Conservation (phyloP, 2,329 filamentous ascomycete genomes). For the Myotisia sp. region DNA sequence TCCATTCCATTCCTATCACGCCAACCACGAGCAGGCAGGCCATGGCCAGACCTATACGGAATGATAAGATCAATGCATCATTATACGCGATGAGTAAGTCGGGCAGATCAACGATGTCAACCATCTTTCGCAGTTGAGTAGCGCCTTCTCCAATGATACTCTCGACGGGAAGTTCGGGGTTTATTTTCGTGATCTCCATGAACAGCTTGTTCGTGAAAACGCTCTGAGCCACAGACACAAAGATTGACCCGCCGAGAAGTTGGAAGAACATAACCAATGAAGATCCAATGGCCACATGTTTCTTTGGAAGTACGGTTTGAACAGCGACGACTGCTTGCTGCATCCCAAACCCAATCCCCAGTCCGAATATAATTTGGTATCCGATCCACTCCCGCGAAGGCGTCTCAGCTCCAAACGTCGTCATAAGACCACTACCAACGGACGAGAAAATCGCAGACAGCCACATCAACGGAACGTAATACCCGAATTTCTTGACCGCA, state of each 20-base stretch:
- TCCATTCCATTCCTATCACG: conserved; percentile 4
- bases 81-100: conserved; percentile 26
- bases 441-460: conserved; percentile 13
- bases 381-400: conserved; percentile 16
- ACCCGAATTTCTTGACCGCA: conserved; percentile 11
- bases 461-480: conserved; percentile 16
- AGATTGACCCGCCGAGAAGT: conserved; percentile 12
- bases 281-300: conserved; percentile 11
- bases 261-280: conserved; percentile 14
- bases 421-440: conserved; percentile 18
- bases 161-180: conserved; percentile 16
- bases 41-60: conserved; percentile 4
- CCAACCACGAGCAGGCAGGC: conserved; percentile 1
- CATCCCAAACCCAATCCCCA: conserved; percentile 15
- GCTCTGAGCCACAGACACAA: conserved; percentile 13
- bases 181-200: conserved; percentile 5
- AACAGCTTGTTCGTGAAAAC: conserved; percentile 12
- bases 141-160: conserved; percentile 24
- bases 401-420: conserved; percentile 16
- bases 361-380: conserved; percentile 16
- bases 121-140: conserved; percentile 21
- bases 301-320: conserved; percentile 12
- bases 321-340: conserved; percentile 12
- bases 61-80: conserved; percentile 23
- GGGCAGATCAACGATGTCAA: conserved; percentile 19